Conservation (phyloP, 202 grass and related monocot species). For the Eragrostis tef region DNA sequence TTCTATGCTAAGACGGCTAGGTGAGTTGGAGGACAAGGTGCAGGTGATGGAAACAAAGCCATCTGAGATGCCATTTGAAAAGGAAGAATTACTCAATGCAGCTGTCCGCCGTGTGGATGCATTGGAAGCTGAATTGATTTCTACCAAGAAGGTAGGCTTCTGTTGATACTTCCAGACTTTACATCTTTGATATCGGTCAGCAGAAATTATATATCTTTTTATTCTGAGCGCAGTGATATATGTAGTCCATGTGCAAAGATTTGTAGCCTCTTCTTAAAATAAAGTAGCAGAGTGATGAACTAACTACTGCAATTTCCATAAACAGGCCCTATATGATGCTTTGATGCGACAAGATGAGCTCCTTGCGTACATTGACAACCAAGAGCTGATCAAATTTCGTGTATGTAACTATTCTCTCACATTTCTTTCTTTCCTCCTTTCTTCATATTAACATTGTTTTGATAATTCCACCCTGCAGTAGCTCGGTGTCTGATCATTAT, state of each 20-base stretch:
- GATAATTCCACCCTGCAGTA: neutral
- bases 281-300: constrained; percentile 3
- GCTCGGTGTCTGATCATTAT: neutral
- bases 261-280: neutral
- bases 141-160: constrained; percentile 86
- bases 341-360: constrained; percentile 92
- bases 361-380: constrained; percentile 85
- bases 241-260: neutral
- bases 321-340: constrained; percentile 82
- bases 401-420: constrained; percentile 50
- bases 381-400: constrained; percentile 76
- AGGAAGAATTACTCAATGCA: constrained; percentile 90
- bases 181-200: neutral
- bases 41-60: constrained; percentile 78
- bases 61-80: constrained; percentile 87
- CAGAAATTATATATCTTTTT: neutral
- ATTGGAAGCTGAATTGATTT: constrained; percentile 94
- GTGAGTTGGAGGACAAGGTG: constrained; percentile 87
- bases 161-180: constrained; percentile 7
- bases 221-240: neutral
- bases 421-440: neutral
- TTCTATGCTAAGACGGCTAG: constrained; percentile 68
- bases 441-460: neutral
- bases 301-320: constrained; percentile 23
- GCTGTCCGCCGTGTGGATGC: constrained; percentile 83